Base-by-base conservation (phyloP, 163 green algal species). In the Picocystis sp. region DNA sequence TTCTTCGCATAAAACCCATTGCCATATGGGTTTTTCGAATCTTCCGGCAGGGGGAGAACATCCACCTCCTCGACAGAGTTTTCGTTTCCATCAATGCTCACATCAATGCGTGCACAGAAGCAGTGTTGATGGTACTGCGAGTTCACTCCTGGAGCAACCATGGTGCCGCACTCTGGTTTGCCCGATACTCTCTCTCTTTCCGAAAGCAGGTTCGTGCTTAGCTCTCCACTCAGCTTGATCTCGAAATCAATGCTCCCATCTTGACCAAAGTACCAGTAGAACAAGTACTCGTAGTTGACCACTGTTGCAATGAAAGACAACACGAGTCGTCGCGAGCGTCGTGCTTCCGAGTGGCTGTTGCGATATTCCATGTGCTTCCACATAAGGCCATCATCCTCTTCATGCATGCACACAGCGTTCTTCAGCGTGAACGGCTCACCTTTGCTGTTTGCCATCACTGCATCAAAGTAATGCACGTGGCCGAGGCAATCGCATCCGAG, bases 331-430 rank as follows among this genome's bases (percentile, higher is more conserved):
- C 63, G 82, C 73, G 21, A 50, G 14, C 24, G 52, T 22, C 43
- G 21, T 47, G 47, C 34, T 14, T 54, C 25, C 42, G 41, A 45
- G 50, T 68, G 65, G 5, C 55, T 69, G 1, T 35, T 76, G 51
- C 75, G 73, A 61, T 89, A 94, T 59, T 94, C 84, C 14, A 82
- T 50, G 65, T 94, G 84, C 71, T 93, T 94, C 74, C 74, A 94
- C 43, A 89, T 62, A 6, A 88, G 64, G 33, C 84, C 84, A 2
- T 59, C 49, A 60, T 94, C 84, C 71, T 94, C 84, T 74, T 94
- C 84, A 57, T 94, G 83, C 75, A 94, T 80, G 75, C 84, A 94
- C 2, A 94, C 61, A 2, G 73, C 79, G 43, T 92, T 89, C 43
- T 73, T 65, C n/a, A 88, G 72, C 9, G 66, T 56, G 50, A 74